Base-by-base conservation (phyloP, 371 early-diverging fungal genomes). In the Zychaea mexicana region DNA sequence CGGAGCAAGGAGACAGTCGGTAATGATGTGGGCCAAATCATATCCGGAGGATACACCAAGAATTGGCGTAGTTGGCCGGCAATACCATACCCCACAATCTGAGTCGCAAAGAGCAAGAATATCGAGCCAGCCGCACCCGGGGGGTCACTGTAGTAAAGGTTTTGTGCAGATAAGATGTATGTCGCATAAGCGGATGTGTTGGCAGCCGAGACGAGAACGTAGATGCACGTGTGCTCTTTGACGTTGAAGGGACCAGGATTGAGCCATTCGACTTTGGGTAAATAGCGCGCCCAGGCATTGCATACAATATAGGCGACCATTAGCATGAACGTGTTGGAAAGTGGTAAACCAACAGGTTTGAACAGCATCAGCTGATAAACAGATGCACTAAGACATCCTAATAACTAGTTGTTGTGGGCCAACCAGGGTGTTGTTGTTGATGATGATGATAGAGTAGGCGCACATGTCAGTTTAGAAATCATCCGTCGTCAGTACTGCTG, bases 11-110 rank as follows among this genome's bases (percentile, higher is more conserved):
- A 89, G 13, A 92, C 87, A 22, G 81, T 85, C 39, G 93, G 86
- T 31, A 97, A 77, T 31, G 80, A 85, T 13, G 84, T 75, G 7
- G 96, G 96, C 96, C 96, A 97, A 36, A 94, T 81, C 94, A 97
- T 95, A 36, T 80, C 77, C 3, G 89, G 76, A 15, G 96, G 95
- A 39, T 88, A 84, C 10, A 97, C 94, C 21, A 96, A 78, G 75
- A 89, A 93, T 6, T 81, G 76, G 27, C 95, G 88, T 22, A 87
- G 78, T 22, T 93, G 76, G 19, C 96, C 98, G 10, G 89, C 82
- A 67, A 95, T 85, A 46, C 95, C 94, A 69, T 89, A 93, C 46
- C 96, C 95, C 57, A 93, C 77, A 64, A 91, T 67, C 69, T 93
- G 91, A 13, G 92, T 89, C 3, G 85, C 82, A 55, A 86, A 62